Base-by-base conservation (phyloP, 2,329 filamentous ascomycete species). In the Penicillium brevicompactum region DNA sequence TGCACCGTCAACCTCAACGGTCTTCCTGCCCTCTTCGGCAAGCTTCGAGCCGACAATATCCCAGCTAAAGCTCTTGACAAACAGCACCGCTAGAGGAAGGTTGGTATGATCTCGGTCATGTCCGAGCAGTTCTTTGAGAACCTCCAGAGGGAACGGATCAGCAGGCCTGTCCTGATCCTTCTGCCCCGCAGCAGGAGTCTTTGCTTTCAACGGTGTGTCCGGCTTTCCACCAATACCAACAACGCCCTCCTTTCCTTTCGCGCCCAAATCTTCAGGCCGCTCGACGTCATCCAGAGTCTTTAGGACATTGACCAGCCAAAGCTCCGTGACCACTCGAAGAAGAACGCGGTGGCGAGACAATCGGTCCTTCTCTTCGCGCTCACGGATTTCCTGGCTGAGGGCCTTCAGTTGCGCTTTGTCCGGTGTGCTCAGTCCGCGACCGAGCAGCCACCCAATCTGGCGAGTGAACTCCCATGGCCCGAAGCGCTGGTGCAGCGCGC, bases 61-160 rank as follows among this genome's bases (percentile, higher is more conserved):
- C 92, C 93, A 99, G 60, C 89, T 88, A 67, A 97, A 99, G 16
- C 90, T 88, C 77, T 97, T 99, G 63, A 96, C 92, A 69, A 99
- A 99, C 13, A 96, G 84, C 49, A 97, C 94, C 5, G 97, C 88
- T 44, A 99, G 79, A 1, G 94, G 92, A 42, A 99, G 77, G 69
- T 97, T 99, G 52, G 86, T 80, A 69, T 97, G 94, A 64, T 99
- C 93, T 52, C 92, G 86, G 71, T 99, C 94, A 70, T 97, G 88
- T 7, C 92, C 92, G 14, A 99, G 83, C 61, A 99, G 84, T 70
- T 99, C 95, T 76, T 99, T 99, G 40, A 99, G 79, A n/a, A 97
- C 93, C 72, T 99, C 94, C 18, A 99, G 80, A 3, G 95, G 95
- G 64, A 99, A 97, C 0, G 94, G 94, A 61, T 99, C 94, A 2